phyloP scores from a whole-genome alignment of 148 eudicot species.

The Spergularia marina region DNA sequence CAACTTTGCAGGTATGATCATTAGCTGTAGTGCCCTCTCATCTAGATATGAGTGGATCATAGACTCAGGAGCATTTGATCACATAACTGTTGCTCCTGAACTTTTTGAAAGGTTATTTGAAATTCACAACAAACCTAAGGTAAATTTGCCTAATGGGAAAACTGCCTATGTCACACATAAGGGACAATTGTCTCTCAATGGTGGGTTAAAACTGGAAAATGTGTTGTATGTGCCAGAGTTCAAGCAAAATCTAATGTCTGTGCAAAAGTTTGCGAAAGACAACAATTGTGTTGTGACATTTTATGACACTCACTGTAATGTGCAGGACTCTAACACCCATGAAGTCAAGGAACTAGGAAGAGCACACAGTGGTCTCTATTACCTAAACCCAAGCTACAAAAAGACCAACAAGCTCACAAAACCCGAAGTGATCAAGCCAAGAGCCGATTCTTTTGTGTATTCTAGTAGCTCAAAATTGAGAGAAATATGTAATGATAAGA shows the following conservation, averaged over 20 bases:
- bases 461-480: too few species aligned
- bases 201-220: neutral
- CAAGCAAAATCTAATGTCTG: neutral
- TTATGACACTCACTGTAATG: neutral
- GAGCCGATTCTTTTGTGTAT: too few species aligned
- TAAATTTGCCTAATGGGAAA: neutral
- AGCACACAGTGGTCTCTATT: neutral
- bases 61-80: slow-evolving; percentile 2
- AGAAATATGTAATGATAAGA: too few species aligned
- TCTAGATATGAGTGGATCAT: neutral
- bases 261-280: neutral
- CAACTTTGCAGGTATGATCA: neutral
- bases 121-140: neutral
- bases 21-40: neutral
- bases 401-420: too few species aligned
- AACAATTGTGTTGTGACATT: neutral
- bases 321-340: neutral
- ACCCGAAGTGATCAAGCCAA: too few species aligned
- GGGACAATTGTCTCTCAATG: neutral
- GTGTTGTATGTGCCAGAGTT: neutral
- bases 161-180: neutral
- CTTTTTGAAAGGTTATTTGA: too few species aligned
- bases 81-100: neutral
- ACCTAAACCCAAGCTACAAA: too few species aligned
- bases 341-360: neutral